Percentiles rank a stretch among this genome's conserved stretches.
phyloP scores from a whole-genome alignment of 306 rosid genomes.

The Hylodesmum podocarpum region DNA sequence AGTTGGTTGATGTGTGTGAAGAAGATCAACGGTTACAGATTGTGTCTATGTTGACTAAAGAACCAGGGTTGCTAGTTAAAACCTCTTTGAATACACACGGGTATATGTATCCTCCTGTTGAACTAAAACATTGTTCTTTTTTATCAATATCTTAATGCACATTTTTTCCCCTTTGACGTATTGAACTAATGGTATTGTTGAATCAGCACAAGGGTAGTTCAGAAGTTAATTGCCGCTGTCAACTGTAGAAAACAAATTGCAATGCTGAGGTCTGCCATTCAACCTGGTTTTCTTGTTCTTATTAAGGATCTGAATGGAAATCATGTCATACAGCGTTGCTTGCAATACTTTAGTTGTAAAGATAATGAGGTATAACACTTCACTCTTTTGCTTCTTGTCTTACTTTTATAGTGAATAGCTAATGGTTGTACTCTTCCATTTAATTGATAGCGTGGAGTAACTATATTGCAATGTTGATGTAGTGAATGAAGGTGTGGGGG shows the following conservation, averaged over 20 bases:
- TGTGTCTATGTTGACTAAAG: neutral
- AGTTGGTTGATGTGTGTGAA: neutral
- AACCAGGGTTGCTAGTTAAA: neutral
- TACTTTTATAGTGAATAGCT: neutral
- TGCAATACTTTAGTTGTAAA: slow-evolving; percentile 52
- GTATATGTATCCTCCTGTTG: neutral
- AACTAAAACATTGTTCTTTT: neutral
- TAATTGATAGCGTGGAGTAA: neutral
- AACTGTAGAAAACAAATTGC: neutral
- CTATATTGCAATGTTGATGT: neutral
- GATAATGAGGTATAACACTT: slow-evolving; percentile 54
- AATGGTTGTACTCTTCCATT: neutral
- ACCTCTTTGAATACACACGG: neutral
- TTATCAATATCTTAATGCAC: neutral
- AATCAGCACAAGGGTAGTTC: neutral
- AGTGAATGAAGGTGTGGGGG: neutral
- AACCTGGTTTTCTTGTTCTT: slow-evolving; percentile 62
- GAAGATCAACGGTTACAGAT: neutral
- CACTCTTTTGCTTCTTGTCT: neutral
- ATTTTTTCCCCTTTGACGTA: neutral
- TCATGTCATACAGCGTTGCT: slow-evolving; percentile 50
- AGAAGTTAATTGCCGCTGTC: neutral
- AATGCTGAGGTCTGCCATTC: neutral
- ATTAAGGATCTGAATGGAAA: slow-evolving; percentile 50
- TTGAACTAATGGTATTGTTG: neutral